Evolutionary conservation across 1,284 basidiomycete species (phyloP), one percentile per base, ranked within the genome.

Genomic region (Marasmius tenuissimus): DNA sequence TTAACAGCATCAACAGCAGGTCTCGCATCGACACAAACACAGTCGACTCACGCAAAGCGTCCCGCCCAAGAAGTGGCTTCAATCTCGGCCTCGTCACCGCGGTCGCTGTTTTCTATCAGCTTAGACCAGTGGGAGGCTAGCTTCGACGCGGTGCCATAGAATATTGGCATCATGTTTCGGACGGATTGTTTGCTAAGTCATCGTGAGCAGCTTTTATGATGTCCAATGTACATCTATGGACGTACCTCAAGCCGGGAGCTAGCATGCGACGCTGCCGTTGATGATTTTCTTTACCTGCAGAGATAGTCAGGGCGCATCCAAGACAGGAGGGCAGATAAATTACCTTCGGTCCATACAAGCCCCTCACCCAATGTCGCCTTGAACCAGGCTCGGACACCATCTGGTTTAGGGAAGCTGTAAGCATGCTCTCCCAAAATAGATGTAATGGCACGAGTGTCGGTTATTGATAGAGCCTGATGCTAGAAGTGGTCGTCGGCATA

Each of bases 281-380:
- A 60, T 86, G 85, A 4, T 78, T 78, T 50, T 78, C 77, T 68
- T 81, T 85, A 0, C 84, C 83, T 84, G 59, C 42, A 42, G 18
- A 45, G 34, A 49, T 3, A 38, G 18, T 18, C 37, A 14, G 39
- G 42, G 51, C 47, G 61, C 51, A 39, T 45, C 35, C 1, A 34
- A 57, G 18, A 38, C 20, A 37, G 27, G 60, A 54, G 10, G 38
- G 16, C 45, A 8, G 22, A 62, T 20, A 4, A 8, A 48, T 55
- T 61, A 83, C 84, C 85, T 80, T 87, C 85, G 16, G 84, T 77
- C 81, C 84, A 86, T 18, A 87, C 77, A 61, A 87, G 81, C n/a
- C 85, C 85, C 71, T 86, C 78, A 16, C 85, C 85, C 4, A 85
- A 74, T 1, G 84, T 78, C 35, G 80, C 80, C 62, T 76, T 77